Evolutionary conservation across 176 grass and related monocot genomes (phyloP).

Genomic region (Triticum monococcum): DNA sequence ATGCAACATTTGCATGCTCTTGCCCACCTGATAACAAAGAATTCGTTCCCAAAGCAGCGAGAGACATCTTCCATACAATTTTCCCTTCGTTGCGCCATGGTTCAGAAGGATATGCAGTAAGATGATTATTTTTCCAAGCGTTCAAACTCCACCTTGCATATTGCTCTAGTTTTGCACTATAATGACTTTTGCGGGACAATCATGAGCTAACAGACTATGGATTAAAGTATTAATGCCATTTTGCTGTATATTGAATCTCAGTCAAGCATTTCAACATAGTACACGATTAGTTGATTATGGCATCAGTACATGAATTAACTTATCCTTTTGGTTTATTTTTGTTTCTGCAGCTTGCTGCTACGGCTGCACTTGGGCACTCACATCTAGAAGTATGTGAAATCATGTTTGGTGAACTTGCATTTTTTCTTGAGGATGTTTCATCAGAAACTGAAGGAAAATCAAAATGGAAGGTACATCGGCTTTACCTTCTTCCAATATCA

Average conservation of each 20-base stretch:
- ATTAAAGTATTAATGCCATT: conserved; percentile 2
- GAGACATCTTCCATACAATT: conserved; percentile 94
- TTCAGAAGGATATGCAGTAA: conserved; percentile 92
- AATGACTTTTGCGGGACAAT: background rate
- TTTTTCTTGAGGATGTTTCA: conserved; percentile 86
- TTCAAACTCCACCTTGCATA: background rate
- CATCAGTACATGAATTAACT: background rate
- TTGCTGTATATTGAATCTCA: conserved; percentile 4
- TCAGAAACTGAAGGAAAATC: conserved; percentile 90
- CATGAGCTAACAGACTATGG: background rate
- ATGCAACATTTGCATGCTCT: conserved; percentile 94
- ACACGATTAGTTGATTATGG: conserved; percentile 24
- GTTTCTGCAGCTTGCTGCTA: conserved; percentile 76
- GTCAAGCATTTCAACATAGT: conserved; percentile 24
- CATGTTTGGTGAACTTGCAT: conserved; percentile 91
- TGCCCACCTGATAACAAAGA: conserved; percentile 77
- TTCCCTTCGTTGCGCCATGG: conserved; percentile 90
- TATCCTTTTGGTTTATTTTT: conserved; percentile 9
- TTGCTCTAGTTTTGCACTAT: background rate
- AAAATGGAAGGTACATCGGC: conserved; percentile 87
- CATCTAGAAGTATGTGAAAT: conserved; percentile 87
- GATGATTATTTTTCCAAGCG: conserved; percentile 43
- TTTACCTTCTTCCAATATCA: conserved; percentile 30
- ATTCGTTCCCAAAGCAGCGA: conserved; percentile 52
- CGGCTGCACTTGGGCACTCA: conserved; percentile 85